Base-by-base conservation (phyloP, 495 filamentous ascomycete species). In the Xeromyces bisporus region DNA sequence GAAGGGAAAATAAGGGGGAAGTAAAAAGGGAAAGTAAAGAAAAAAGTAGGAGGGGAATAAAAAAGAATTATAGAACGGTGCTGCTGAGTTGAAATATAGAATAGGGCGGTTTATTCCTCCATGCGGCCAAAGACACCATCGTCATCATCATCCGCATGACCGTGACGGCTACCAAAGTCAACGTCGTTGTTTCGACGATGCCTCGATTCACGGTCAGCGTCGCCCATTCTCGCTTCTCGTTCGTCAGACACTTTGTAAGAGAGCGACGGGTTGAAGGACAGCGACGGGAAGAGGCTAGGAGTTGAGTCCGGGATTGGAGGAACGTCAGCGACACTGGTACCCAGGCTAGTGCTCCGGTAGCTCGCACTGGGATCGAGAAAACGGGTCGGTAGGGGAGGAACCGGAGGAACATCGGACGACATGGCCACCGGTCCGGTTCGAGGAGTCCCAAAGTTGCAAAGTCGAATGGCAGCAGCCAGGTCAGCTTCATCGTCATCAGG, bases 51-150 rank as follows among this genome's bases (percentile, higher is more conserved):
- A 7, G n/a, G 6, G n/a, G n/a, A 24, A 7, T 7, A 24, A 12
- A n/a, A 4, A 28, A 28, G 7, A 15, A 15, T 14, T 28, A 28
- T 14, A 28, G 26, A n/a, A n/a, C n/a, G n/a, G n/a, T n/a, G n/a
- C n/a, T n/a, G n/a, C n/a, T n/a, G n/a, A n/a, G n/a, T n/a, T n/a
- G n/a, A n/a, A n/a, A n/a, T n/a, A n/a, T n/a, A n/a, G 33, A 18
- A 28, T 25, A 10, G 26, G 18, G 8, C 15, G 13, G 35, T 46
- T 58, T 67, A 93, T 55, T 89, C 84, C 48, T 97, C 89, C 87
- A 94, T 94, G 36, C 70, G 72, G 14, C 89, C 89, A 62, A 97
- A 97, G 30, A 97, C 69, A 36, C 83, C 86, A 37, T 93, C 89
- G 32, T 94, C 87, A 29, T 93, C 86, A 41, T 96, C 87, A 46